Percentiles rank a stretch among this genome's conserved stretches.
Conservation (phyloP, 495 filamentous ascomycete species). For the Penicillium subrubescens region DNA sequence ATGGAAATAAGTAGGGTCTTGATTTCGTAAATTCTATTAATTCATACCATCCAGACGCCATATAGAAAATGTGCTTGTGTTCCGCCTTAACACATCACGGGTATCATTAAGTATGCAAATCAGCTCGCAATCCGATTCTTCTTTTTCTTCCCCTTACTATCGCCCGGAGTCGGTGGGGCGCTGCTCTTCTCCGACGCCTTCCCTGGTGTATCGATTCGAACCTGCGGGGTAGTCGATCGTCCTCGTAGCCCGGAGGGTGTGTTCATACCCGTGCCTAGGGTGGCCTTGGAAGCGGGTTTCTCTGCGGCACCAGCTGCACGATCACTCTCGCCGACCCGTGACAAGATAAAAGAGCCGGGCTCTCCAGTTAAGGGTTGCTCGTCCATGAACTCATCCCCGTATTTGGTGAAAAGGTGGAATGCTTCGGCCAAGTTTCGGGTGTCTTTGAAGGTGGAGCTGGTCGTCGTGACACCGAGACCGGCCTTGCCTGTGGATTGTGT, state of each 20-base stretch:
- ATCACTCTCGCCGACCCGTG: slow-evolving; percentile 41
- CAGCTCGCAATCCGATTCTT: slow-evolving; percentile 38
- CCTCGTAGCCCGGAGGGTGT: slow-evolving; percentile 21
- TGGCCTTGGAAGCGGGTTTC: slow-evolving; percentile 17
- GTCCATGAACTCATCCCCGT: slow-evolving; percentile 84
- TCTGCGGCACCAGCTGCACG: slow-evolving; percentile 17
- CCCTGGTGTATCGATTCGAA: slow-evolving; percentile 43
- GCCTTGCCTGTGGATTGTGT: slow-evolving; percentile 37
- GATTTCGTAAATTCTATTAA: background rate
- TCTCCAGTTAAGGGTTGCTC: slow-evolving; percentile 85
- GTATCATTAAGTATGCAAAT: slow-evolving; percentile 32
- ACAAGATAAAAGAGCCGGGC: slow-evolving; percentile 82
- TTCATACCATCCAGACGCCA: background rate
- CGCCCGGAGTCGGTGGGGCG: slow-evolving; percentile 33
- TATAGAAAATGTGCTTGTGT: background rate
- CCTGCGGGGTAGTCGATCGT: slow-evolving; percentile 39
- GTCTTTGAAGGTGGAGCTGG: slow-evolving; percentile 41
- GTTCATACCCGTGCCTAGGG: slow-evolving; percentile 6
- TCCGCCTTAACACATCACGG: slow-evolving; percentile 12
- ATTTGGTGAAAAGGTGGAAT: slow-evolving; percentile 62
- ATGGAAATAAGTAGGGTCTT: background rate
- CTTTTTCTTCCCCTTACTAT: slow-evolving; percentile 39
- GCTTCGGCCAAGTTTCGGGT: slow-evolving; percentile 67
- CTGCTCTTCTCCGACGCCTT: slow-evolving; percentile 35
- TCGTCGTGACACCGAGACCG: slow-evolving; percentile 36